Evolutionary conservation across 148 eudicot species (phyloP), one percentile per base, ranked within the genome.

Genomic region (Rhododendron molle): DNA sequence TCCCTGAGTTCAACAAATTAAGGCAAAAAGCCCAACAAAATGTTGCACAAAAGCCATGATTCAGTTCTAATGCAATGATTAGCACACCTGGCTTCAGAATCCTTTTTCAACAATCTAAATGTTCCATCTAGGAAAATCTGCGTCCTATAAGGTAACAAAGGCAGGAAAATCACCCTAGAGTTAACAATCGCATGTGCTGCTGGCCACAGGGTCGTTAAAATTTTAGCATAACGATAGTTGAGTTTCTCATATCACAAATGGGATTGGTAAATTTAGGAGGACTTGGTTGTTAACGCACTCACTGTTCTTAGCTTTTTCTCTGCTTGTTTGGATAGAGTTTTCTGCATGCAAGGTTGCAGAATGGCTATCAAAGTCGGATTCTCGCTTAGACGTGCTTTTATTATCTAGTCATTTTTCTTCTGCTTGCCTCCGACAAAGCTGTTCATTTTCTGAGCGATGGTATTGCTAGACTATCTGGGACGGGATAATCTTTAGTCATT

Each of bases 231-330:
- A 56, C 62, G 21, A 56, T 56, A 18, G 62, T 74, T 10, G 28
- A 21, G 54, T 14, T 65, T 6, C 46, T 87, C 83, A 91, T 32
- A 91, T 84, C 20, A 79, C 26, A 44, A 93, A 93, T 11, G 95
- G 96, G 82, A 96, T 83, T 3, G 91, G 62, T 69, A 93, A 82
- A 38, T 90, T 88, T 40, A 87, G 43, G 7, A 92, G 83, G 54
- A 88, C 88, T 83, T 85, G 76, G 67, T 80, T 86, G 84, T 82
- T 86, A 52, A 87, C 91, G 34, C 65, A 86, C 80, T 88, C 91
- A 85, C 88, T 86, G 77, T 81, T 90, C 83, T 92, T 89, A 20
- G 96, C 97, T 83, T 93, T 95, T 74, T 95, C 96, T 89, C 87
- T 88, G 84, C 87, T 87, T 93, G 83, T 82, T 92, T 3, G 92